Base-by-base conservation (phyloP, 2,329 filamentous ascomycete genomes). In the Phoma sp. region DNA sequence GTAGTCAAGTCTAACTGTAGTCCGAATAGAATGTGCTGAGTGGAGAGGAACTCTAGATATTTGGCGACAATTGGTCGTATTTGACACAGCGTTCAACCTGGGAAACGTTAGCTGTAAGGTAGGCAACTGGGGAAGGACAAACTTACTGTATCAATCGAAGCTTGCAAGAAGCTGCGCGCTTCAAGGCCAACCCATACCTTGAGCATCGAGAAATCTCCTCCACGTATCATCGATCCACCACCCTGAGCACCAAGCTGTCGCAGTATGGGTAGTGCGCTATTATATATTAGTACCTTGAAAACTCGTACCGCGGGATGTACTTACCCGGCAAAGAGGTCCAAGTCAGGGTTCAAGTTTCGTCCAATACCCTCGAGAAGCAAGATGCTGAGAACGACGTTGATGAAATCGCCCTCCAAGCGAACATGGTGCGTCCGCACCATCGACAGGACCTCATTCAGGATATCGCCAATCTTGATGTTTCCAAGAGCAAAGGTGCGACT, bases 311-410 rank as follows among this genome's bases (percentile, higher is more conserved):
- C 2, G 11, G 2, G 13, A 35, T 7, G 8, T 9, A 75, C 80
- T 72, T 69, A 86, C 85, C 84, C 87, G 68, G 87, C 86, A 61
- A 99, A 88, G 10, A 99, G 80, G 76, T 99, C 95, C 41, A 97
- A 80, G 47, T 93, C 82, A 0, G 95, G 93, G 72, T 98, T 89
- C 13, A 99, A 78, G 55, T 83, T 91, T 57, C 95, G 84, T 0
- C 95, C 95, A 67, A 98, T 99, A 6, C 95, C 95, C 73, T 99
- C 95, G 1, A 99, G 82, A 2, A 99, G 82, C 30, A 99, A 79
- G 47, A 98, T 97, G 55, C 91, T 96, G 54, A 99, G 89, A 27
- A 99, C 93, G 4, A 99, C 95, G 70, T 99, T 99, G 71, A 99
- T 92, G 71, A 98, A 99, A 73, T 99, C 95, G 7, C 95, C 95